Evolutionary conservation across 371 early-diverging fungal species (phyloP).

Genomic region (Mortierella sp.): DNA sequence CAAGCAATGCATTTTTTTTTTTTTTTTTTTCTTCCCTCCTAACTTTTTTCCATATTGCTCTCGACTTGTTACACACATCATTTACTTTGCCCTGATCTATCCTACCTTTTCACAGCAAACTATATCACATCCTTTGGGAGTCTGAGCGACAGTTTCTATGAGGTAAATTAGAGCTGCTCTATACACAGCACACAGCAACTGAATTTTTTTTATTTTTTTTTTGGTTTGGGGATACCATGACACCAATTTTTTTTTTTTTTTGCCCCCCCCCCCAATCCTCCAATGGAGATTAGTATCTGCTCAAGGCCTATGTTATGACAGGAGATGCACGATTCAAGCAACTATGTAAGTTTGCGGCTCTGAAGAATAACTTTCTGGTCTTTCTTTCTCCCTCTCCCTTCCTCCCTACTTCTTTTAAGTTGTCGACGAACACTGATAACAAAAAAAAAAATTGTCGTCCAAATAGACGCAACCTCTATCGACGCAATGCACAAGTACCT

Average conservation of each 20-base stretch:
- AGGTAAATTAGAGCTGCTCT: slow-evolving; percentile 48
- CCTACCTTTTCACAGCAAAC: slow-evolving; percentile 11
- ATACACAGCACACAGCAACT: too few species aligned
- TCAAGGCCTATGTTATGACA: slow-evolving; percentile 69
- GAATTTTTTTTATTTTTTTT: too few species aligned
- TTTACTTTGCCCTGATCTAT: too few species aligned
- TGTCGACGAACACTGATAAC: too few species aligned
- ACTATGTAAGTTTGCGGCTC: slow-evolving; percentile 35
- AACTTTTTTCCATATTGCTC: background rate
- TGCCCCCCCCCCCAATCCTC: too few species aligned
- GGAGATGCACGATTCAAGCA: slow-evolving; percentile 61
- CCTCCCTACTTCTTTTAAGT: background rate
- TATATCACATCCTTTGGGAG: slow-evolving; percentile 58
- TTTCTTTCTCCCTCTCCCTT: slow-evolving; percentile 36
- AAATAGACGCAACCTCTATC: slow-evolving; percentile 58
- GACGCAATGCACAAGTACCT: slow-evolving; percentile 65
- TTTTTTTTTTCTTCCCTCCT: background rate
- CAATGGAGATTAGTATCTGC: slow-evolving; percentile 70
- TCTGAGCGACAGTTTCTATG: slow-evolving; percentile 63
- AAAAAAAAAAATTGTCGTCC: background rate
- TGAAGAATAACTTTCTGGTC: slow-evolving; percentile 56
- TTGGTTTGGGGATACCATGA: too few species aligned
- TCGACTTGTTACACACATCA: background rate
- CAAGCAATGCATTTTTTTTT: background rate
- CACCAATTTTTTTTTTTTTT: too few species aligned